These are phyloP conservation scores for Hyaloscypha variabilis DNA, from an alignment of 495 filamentous ascomycete species.

Conservation along the genomic window DNA sequence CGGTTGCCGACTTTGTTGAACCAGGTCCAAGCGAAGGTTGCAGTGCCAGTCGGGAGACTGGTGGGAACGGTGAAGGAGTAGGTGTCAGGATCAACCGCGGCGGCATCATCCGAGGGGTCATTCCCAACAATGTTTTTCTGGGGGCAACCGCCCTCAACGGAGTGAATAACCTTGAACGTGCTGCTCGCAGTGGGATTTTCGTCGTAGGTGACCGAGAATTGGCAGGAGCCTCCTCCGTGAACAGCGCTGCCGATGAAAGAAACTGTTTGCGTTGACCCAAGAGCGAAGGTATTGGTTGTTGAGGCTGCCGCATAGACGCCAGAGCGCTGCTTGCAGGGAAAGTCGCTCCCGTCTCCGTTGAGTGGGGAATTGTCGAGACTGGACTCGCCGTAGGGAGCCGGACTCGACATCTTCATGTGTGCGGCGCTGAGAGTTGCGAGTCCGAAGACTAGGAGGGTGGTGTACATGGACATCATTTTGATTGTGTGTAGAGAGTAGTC, in stretches of 20 bases:
- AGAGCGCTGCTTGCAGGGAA: slow-evolving; percentile 70
- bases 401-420: slow-evolving; percentile 74
- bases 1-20: slow-evolving; percentile 81
- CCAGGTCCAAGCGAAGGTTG: slow-evolving; percentile 84
- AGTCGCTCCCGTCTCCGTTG: slow-evolving; percentile 60
- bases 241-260: slow-evolving; percentile 64
- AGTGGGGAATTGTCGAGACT: slow-evolving; percentile 61
- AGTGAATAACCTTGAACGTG: slow-evolving; percentile 78
- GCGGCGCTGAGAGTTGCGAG: slow-evolving; percentile 56
- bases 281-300: slow-evolving; percentile 48
- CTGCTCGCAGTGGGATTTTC: slow-evolving; percentile 55
- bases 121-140: slow-evolving; percentile 51
- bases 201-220: slow-evolving; percentile 82
- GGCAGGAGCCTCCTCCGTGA: slow-evolving; percentile 88
- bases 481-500: slow-evolving; percentile 16
- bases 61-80: slow-evolving; percentile 63
- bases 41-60: slow-evolving; percentile 59
- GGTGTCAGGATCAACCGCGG: slow-evolving; percentile 32
- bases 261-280: slow-evolving; percentile 57
- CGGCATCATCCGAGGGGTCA: slow-evolving; percentile 25
- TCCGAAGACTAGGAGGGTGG: slow-evolving; percentile 21
- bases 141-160: slow-evolving; percentile 81
- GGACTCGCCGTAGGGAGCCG: slow-evolving; percentile 62
- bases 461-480: slow-evolving; percentile 27
- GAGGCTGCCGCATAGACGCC: slow-evolving; percentile 44